Conservation (phyloP, 495 filamentous ascomycete genomes). For the Xylaria intraflava region DNA sequence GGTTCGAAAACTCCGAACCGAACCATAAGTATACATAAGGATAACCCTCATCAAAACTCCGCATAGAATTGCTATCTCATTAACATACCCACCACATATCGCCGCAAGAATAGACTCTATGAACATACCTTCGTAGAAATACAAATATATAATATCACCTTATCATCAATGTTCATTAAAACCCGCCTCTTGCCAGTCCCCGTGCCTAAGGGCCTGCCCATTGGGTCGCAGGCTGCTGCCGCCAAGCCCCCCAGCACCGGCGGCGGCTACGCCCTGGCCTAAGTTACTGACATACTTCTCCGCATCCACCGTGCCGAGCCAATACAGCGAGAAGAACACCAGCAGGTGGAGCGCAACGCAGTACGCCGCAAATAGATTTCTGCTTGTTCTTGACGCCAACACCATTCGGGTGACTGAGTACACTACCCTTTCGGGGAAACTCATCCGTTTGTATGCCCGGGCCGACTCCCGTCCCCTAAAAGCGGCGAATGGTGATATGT, state of each 20-base stretch:
- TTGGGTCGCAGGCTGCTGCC: conserved; percentile 9
- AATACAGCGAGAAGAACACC: conserved; percentile 79
- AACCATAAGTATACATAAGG: no score
- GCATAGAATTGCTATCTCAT: no score
- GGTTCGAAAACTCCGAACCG: no score
- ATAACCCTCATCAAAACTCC: no score
- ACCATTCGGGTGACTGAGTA: conserved; percentile 89
- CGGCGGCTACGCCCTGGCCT: conserved; percentile 27
- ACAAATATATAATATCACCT: not conserved
- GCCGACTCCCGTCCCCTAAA: conserved; percentile 89
- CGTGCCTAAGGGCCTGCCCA: conserved; percentile 17
- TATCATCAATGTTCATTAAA: conserved; percentile 29
- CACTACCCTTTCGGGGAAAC: conserved; percentile 77
- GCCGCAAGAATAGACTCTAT: no score
- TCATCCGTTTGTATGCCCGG: conserved; percentile 93
- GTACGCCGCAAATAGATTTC: conserved; percentile 94
- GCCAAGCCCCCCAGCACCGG: conserved; percentile 21
- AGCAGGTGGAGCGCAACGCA: conserved; percentile 83
- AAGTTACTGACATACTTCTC: conserved; percentile 32
- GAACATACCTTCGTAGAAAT: not conserved
- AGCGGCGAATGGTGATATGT: conserved; percentile 89
- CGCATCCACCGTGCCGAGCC: conserved; percentile 55
- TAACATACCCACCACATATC: no score
- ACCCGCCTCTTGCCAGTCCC: conserved; percentile 35
- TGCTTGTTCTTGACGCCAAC: conserved; percentile 78